phyloP scores from a whole-genome alignment of 2,329 filamentous ascomycete genomes.

The Aspergillus puulaauensis region DNA sequence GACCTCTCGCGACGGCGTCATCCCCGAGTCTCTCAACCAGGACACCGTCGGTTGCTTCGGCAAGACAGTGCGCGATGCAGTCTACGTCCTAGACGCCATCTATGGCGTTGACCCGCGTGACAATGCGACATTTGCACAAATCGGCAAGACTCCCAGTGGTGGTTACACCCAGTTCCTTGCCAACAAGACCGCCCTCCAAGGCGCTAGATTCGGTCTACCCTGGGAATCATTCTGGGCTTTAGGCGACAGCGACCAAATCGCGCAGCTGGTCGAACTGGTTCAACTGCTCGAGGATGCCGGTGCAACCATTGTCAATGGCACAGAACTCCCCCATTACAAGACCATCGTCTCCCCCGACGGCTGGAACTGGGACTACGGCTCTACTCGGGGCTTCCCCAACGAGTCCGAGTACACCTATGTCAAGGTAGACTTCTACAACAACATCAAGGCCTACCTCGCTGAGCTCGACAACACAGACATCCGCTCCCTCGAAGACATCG shows the following conservation, averaged over 20 bases:
- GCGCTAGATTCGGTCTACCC: conserved; percentile 61
- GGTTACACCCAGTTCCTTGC: too few species aligned
- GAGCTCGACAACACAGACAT: too few species aligned
- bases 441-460: conserved; percentile 49
- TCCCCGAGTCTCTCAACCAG: conserved; percentile 1
- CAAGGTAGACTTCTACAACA: conserved; percentile 63
- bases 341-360: conserved; percentile 39
- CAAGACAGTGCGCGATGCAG: background rate
- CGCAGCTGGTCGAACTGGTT: conserved; percentile 53
- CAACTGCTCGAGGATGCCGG: conserved; percentile 47
- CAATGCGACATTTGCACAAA: too few species aligned
- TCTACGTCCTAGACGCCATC: background rate
- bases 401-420: conserved; percentile 73
- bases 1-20: background rate
- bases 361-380: conserved; percentile 75
- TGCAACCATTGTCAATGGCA: too few species aligned
- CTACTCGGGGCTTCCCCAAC: conserved; percentile 62
- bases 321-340: too few species aligned
- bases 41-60: conserved; percentile 6
- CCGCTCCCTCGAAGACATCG: too few species aligned
- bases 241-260: conserved; percentile 56
- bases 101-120: too few species aligned
- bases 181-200: too few species aligned
- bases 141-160: too few species aligned
- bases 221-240: conserved; percentile 71